Percentiles rank a stretch among this genome's conserved stretches.
phyloP scores from a whole-genome alignment of 805 yeast genomes.

The Cyberlindnera xishuangbannaensis region DNA sequence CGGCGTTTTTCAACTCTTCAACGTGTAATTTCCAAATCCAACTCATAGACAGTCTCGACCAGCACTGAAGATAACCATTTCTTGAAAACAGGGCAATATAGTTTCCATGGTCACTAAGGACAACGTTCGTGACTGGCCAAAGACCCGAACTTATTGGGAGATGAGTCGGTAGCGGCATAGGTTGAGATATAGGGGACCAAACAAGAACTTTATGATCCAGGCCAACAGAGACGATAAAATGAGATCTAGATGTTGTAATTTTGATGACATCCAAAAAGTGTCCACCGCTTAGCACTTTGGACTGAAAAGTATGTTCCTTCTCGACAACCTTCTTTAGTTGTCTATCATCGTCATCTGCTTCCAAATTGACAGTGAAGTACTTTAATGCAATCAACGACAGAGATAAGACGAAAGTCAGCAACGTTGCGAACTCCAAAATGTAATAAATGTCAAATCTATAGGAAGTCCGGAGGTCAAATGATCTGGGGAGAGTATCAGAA shows the following conservation, averaged over 20 bases:
- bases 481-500: background rate
- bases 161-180: conserved; percentile 39
- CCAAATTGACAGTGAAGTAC: conserved; percentile 26
- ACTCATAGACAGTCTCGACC: conserved; percentile 47
- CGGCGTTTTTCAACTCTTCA: conserved; percentile 31
- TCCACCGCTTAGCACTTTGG: conserved; percentile 41
- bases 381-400: conserved; percentile 41
- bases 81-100: conserved; percentile 50
- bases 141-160: conserved; percentile 37
- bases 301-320: conserved; percentile 24
- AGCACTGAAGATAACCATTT: conserved; percentile 50
- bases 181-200: conserved; percentile 64
- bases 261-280: conserved; percentile 61
- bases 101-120: conserved; percentile 53
- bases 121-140: conserved; percentile 59
- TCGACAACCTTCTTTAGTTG: conserved; percentile 10
- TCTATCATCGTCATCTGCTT: conserved; percentile 17
- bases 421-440: conserved; percentile 49
- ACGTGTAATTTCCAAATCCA: conserved; percentile 49
- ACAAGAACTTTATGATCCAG: conserved; percentile 65
- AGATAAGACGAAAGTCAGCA: conserved; percentile 46
- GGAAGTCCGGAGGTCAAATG: conserved; percentile 24
- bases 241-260: conserved; percentile 50
- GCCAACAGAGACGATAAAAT: conserved; percentile 66
- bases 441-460: conserved; percentile 45